Percentiles rank a stretch among this genome's conserved stretches.
phyloP scores from a whole-genome alignment of 371 early-diverging fungal genomes.

The Basidiobolus meristosporus region DNA sequence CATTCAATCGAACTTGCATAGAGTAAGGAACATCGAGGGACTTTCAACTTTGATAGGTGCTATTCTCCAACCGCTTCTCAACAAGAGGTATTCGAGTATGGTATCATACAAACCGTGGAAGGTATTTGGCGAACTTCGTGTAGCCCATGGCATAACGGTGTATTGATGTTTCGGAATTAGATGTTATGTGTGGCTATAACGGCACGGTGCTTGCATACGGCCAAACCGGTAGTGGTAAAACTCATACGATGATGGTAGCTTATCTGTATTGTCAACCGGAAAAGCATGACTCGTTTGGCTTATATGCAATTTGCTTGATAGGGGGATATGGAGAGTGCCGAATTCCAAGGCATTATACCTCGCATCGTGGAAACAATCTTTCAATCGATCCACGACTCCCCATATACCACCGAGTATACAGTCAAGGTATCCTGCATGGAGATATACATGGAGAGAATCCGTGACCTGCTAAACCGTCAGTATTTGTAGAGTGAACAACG shows the following conservation, averaged over 20 bases:
- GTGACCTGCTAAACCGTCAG: conserved; percentile 85
- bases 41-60: conserved; percentile 76
- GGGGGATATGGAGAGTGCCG: conserved; percentile 82
- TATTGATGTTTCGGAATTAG: conserved; percentile 7
- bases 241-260: conserved; percentile 95
- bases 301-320: conserved; percentile 66
- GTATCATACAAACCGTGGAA: conserved; percentile 77
- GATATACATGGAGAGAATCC: conserved; percentile 98
- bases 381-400: conserved; percentile 60
- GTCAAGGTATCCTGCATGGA: conserved; percentile 94
- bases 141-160: too few relatives aligned
- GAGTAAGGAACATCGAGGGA: conserved; percentile 49
- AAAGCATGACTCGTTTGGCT: too few relatives aligned
- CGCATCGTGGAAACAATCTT: conserved; percentile 87
- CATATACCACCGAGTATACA: conserved; percentile 74
- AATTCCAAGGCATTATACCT: conserved; percentile 82
- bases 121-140: conserved; percentile 32
- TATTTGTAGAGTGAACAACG: conserved; percentile 7
- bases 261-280: conserved; percentile 4
- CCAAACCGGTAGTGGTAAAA: conserved; percentile 97
- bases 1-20: too few relatives aligned
- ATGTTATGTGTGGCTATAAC: conserved; percentile 72
- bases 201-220: conserved; percentile 98
- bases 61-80: conserved; percentile 72
- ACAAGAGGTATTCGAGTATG: conserved; percentile 69